A percentile compares a stretch with the other conserved stretches of the same genome.
These are phyloP conservation scores for Suillus americanus DNA, from an alignment of 768 basidiomycete species.

Conservation along the genomic window DNA sequence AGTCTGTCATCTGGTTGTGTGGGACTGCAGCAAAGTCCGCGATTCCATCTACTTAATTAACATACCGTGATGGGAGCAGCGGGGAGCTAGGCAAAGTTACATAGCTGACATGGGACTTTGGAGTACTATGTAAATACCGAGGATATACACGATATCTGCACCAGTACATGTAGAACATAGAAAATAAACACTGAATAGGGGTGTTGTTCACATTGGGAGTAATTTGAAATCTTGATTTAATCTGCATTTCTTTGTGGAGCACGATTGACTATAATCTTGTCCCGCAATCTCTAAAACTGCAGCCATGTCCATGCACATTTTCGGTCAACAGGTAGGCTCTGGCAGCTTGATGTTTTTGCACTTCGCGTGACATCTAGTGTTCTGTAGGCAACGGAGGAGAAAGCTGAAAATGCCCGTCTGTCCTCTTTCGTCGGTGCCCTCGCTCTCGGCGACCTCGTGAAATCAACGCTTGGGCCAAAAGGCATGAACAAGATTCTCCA, in stretches of 20 bases:
- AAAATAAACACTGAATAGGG: neutral
- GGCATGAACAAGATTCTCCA: slow-evolving; percentile 99
- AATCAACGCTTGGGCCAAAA: slow-evolving; percentile 97
- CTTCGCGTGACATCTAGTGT: slow-evolving; percentile 1
- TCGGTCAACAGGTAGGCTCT: slow-evolving; percentile 54
- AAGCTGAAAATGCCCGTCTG: slow-evolving; percentile 96
- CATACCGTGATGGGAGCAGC: neutral
- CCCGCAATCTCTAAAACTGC: neutral
- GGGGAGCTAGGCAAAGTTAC: neutral
- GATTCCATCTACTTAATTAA: neutral
- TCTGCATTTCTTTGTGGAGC: neutral
- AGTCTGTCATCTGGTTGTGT: slow-evolving; percentile 62
- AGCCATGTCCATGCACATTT: slow-evolving; percentile 71
- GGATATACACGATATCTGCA: slow-evolving; percentile 3
- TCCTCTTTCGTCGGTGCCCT: slow-evolving; percentile 97
- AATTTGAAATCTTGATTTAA: neutral
- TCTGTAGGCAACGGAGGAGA: slow-evolving; percentile 84
- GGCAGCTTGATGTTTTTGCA: neutral
- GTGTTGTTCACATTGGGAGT: neutral
- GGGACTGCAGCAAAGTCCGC: slow-evolving; percentile 14
- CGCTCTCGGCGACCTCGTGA: slow-evolving; percentile 96
- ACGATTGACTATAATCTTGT: neutral
- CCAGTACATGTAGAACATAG: neutral
- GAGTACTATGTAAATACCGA: slow-evolving; percentile 8
- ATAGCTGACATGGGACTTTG: slow-evolving; percentile 11